phyloP scores from a whole-genome alignment of 495 filamentous ascomycete species.

The Aspergillus heteromorphus region DNA sequence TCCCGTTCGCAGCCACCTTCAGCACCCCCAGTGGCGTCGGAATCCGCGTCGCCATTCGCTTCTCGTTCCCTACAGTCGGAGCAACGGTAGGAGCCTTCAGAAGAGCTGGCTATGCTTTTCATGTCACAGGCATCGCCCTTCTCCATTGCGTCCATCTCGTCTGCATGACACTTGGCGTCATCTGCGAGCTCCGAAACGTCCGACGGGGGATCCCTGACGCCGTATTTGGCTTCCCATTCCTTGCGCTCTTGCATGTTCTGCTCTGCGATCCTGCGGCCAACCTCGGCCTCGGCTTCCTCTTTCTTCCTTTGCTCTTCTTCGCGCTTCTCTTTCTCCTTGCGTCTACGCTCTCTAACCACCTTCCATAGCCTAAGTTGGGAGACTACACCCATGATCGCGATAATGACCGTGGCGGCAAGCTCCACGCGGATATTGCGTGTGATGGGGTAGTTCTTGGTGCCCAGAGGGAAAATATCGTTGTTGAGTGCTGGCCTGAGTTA shows the following conservation, averaged over 20 bases:
- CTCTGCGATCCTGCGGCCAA: conserved; percentile 54
- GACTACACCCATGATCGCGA: conserved; percentile 68
- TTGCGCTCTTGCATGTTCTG: conserved; percentile 59
- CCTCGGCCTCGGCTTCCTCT: conserved; percentile 64
- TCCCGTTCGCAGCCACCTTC: conserved; percentile 10
- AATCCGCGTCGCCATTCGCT: conserved; percentile 19
- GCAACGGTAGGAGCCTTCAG: conserved; percentile 14
- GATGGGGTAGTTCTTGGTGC: conserved; percentile 71
- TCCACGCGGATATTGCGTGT: conserved; percentile 85
- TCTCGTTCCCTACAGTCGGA: conserved; percentile 24
- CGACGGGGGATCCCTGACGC: conserved; percentile 32
- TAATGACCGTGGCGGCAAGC: conserved; percentile 68
- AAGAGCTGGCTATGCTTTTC: conserved; percentile 25
- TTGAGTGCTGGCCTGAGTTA: conserved; percentile 56
- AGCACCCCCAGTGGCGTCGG: conserved; percentile 5
- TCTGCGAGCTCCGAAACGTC: conserved; percentile 27
- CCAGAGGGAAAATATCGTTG: conserved; percentile 68
- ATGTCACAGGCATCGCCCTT: conserved; percentile 36
- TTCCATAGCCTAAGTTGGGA: conserved; percentile 87
- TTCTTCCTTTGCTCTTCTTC: conserved; percentile 52
- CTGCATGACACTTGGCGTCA: conserved; percentile 22
- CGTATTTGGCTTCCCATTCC: conserved; percentile 77
- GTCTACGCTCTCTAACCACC: conserved; percentile 68
- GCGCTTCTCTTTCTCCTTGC: conserved; percentile 51
- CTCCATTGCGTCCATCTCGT: conserved; percentile 17